phyloP scores from a whole-genome alignment of 768 basidiomycete genomes.

The Tephrocybe sp. region DNA sequence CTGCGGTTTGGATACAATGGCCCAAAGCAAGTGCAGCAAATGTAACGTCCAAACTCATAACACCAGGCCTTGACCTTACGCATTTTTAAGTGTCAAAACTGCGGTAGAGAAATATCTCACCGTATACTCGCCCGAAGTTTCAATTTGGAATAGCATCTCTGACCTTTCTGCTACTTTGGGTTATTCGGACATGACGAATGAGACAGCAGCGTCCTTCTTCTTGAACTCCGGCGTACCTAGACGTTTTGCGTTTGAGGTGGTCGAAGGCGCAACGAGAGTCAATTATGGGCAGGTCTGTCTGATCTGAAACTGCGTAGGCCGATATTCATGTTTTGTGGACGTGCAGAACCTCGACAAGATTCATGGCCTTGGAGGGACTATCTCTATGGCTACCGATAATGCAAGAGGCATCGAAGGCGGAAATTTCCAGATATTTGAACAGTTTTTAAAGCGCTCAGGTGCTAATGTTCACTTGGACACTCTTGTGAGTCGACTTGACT shows the following conservation, averaged over 20 bases:
- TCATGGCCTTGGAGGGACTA: constrained; percentile 73
- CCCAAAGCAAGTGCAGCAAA: constrained; percentile 51
- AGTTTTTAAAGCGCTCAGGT: constrained; percentile 67
- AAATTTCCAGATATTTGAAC: constrained; percentile 82
- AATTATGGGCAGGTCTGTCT: constrained; percentile 73
- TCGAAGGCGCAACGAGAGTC: constrained; percentile 78
- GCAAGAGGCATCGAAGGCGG: constrained; percentile 72
- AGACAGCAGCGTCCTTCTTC: constrained; percentile 58
- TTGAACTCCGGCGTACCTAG: constrained; percentile 49
- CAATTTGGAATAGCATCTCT: constrained; percentile 61
- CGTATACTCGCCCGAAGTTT: constrained; percentile 53
- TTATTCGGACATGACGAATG: constrained; percentile 47
- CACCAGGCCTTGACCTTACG: not conserved
- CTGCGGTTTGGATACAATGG: constrained; percentile 74
- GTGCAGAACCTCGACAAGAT: constrained; percentile 62
- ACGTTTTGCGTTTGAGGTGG: constrained; percentile 66
- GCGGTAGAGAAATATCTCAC: constrained; percentile 51
- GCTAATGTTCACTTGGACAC: constrained; percentile 74
- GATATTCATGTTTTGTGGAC: constrained; percentile 1
- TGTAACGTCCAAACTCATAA: constrained; percentile 35
- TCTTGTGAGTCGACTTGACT: constrained; percentile 39
- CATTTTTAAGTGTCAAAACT: constrained; percentile 44
- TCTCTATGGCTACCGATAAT: constrained; percentile 68
- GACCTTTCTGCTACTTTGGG: constrained; percentile 51
- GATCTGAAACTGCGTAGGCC: not conserved